Evolutionary conservation across 441 rosid genomes (phyloP).

Genomic region (Omphalea diandra): DNA sequence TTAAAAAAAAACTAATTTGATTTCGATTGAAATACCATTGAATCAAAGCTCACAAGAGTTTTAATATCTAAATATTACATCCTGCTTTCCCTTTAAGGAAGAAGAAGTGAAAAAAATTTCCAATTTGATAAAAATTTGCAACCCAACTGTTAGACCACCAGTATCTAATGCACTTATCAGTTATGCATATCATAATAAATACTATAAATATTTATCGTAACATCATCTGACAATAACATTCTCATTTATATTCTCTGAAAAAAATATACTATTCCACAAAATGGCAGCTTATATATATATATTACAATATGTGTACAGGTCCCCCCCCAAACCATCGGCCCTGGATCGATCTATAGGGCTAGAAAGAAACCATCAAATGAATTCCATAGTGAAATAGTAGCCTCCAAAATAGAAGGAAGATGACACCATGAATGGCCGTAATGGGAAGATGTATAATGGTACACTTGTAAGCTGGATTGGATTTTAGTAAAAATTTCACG

Average conservation of each 20-base stretch:
- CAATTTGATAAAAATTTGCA: neutral
- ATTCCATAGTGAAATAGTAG: neutral
- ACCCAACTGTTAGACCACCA: conserved; percentile 7
- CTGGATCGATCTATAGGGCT: neutral
- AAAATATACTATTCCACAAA: neutral
- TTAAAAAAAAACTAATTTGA: no score
- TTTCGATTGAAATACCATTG: no score
- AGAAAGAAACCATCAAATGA: neutral
- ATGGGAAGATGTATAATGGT: conserved; percentile 10
- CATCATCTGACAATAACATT: conserved; percentile 20
- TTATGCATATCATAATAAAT: conserved; percentile 17
- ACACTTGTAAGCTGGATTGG: neutral
- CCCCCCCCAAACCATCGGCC: conserved; percentile 17
- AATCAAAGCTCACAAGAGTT: no score
- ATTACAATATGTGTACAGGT: conserved; percentile 10
- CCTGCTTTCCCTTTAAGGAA: no score
- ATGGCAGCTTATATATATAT: conserved; percentile 3
- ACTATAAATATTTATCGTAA: neutral
- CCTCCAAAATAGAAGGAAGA: neutral
- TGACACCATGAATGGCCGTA: neutral
- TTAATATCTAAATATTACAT: no score
- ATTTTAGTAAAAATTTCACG: neutral
- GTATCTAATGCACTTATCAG: conserved; percentile 11
- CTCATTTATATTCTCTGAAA: neutral
- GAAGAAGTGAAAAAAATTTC: no score